Percentiles rank a stretch among this genome's conserved stretches.
phyloP scores from a whole-genome alignment of 2,329 filamentous ascomycete genomes.

The Dryadomyces quercivorus region DNA sequence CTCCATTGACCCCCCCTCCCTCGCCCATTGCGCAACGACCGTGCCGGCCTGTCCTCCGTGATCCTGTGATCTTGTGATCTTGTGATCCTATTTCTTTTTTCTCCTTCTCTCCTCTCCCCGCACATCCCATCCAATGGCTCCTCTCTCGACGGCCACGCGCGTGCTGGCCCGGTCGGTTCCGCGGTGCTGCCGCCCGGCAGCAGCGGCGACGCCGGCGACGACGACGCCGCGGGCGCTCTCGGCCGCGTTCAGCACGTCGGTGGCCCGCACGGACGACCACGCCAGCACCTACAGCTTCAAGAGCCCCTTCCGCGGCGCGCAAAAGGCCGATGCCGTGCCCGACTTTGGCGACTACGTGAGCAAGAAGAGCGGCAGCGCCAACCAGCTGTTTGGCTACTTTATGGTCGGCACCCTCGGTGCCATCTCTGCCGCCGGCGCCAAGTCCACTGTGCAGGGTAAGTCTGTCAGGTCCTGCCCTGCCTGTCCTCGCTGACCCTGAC shows the following conservation, averaged over 20 bases:
- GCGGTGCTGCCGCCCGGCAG: slow-evolving; percentile 15
- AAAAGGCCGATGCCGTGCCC: slow-evolving; percentile 60
- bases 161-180: slow-evolving; percentile 47
- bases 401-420: slow-evolving; percentile 96
- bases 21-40: slow-evolving; percentile 14
- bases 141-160: slow-evolving; percentile 56
- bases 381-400: slow-evolving; percentile 93
- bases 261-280: slow-evolving; percentile 26
- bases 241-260: slow-evolving; percentile 36
- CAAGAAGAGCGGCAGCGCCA: slow-evolving; percentile 53
- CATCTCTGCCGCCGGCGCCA: slow-evolving; percentile 83
- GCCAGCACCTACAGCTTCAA: slow-evolving; percentile 36
- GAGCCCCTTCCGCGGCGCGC: slow-evolving; percentile 51
- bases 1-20: slow-evolving; percentile 1
- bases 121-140: slow-evolving; percentile 40
- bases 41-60: no score
- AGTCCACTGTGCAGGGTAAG: slow-evolving; percentile 96
- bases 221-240: slow-evolving; percentile 22
- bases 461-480: slow-evolving; percentile 14
- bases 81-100: neutral
- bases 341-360: slow-evolving; percentile 81
- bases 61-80: no score
- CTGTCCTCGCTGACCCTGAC: no score
- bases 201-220: slow-evolving; percentile 24
- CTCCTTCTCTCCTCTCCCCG: neutral